A percentile compares a stretch with the other conserved stretches of the same genome.
These are phyloP conservation scores for Boletus rufocinnamomeus DNA, from an alignment of 768 basidiomycete genomes.

Conservation along the genomic window DNA sequence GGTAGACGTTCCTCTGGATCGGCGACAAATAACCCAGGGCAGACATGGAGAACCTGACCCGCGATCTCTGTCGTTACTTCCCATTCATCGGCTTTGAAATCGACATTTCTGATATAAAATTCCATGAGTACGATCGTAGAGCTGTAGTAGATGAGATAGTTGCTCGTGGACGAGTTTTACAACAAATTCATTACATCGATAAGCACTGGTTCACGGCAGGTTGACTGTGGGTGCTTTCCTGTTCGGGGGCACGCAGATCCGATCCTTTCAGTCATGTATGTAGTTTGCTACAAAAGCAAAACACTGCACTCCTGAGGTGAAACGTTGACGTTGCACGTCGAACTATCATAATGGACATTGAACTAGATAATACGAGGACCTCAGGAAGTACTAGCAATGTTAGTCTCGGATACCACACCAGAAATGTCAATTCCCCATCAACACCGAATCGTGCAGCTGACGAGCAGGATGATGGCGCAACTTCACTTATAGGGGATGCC, in stretches of 20 bases:
- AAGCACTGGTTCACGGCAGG: background rate
- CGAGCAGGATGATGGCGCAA: background rate
- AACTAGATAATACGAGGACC: conserved; percentile 4
- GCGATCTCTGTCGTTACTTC: conserved; percentile 60
- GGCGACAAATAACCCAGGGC: conserved; percentile 31
- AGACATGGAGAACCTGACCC: conserved; percentile 48
- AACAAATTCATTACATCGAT: conserved; percentile 5
- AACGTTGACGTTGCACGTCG: background rate
- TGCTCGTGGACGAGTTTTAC: conserved; percentile 3
- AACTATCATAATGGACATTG: background rate
- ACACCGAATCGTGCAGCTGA: background rate
- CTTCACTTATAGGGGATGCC: conserved; percentile 35
- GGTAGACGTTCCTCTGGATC: conserved; percentile 33
- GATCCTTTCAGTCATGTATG: conserved; percentile 2
- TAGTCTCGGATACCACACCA: background rate
- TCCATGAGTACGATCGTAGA: conserved; percentile 38
- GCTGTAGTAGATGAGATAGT: background rate
- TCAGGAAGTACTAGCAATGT: background rate
- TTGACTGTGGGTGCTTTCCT: conserved; percentile 1
- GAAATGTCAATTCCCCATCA: background rate
- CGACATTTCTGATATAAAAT: conserved; percentile 36
- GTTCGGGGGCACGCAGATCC: conserved; percentile 10
- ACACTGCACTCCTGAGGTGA: background rate
- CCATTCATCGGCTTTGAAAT: conserved; percentile 48
- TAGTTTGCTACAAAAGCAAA: background rate